Conservation (phyloP, 257 asterid species). For the Phtheirospermum japonicum region DNA sequence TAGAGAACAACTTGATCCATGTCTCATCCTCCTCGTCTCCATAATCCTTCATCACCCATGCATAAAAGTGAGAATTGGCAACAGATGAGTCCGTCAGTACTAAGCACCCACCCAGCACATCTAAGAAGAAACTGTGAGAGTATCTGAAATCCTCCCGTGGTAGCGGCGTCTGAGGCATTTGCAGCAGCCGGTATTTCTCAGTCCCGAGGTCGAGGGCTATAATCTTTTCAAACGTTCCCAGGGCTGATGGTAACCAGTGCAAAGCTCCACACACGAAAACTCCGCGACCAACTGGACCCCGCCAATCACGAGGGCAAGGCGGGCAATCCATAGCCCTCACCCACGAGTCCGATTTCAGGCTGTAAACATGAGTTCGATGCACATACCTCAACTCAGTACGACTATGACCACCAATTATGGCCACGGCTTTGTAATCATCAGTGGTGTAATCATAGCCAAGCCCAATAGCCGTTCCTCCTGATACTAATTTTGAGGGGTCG, state of each 20-base stretch:
- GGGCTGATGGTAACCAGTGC: background rate
- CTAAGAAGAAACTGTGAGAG: background rate
- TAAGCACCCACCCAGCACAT: background rate
- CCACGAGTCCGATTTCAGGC: background rate
- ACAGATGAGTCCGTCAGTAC: background rate
- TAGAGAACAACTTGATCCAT: background rate
- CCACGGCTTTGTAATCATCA: background rate
- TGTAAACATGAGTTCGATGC: too few relatives aligned
- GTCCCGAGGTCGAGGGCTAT: background rate
- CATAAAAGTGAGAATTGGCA: background rate
- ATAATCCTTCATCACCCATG: background rate
- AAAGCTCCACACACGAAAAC: background rate
- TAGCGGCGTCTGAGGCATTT: background rate
- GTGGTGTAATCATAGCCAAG: background rate
- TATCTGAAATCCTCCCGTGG: too few relatives aligned
- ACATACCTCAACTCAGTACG: too few relatives aligned
- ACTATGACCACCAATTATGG: too few relatives aligned
- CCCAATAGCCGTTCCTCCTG: background rate
- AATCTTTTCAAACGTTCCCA: too few relatives aligned
- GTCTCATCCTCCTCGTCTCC: too few relatives aligned
- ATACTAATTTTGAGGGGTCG: too few relatives aligned
- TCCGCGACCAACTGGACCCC: background rate
- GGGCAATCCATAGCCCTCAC: background rate
- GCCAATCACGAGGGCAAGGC: too few relatives aligned
- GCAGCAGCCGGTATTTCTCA: background rate